Base-by-base conservation (phyloP, 1,284 basidiomycete species). In the Albatrellus sp. region DNA sequence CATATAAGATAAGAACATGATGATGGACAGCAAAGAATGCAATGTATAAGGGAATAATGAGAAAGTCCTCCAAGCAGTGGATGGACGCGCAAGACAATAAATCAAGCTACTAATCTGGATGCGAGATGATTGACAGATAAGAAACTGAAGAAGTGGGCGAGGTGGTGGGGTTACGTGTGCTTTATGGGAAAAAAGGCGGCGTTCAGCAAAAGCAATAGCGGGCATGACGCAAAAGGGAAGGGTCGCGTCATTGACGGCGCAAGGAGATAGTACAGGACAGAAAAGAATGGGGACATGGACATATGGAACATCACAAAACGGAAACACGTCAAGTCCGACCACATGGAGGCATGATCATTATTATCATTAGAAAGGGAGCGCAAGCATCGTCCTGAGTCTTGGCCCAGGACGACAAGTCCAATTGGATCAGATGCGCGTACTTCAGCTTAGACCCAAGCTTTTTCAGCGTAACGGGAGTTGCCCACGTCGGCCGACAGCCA, bases 401-500 rank as follows among this genome's bases (percentile, higher is more conserved):
- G 14, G 13, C 20, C 6, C 7, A 10, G 11, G 28, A 14, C 43
- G 45, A 28, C 43, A 3, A 35, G 16, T 35, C 10, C 34, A 33
- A 10, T n/a, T 33, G n/a, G n/a, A 40, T 28, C 38, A 19, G 36
- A 16, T 36, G 36, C 36, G 44, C 29, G 37, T 48, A 43, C 29
- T 43, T 42, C 5, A 37, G 44, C 39, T 72, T 58, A 79, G 48
- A 67, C 71, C 73, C 76, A 80, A 35, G 72, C 70, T 59, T 78
- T 75, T 55, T 82, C 80, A 48, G 73, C 60, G 44, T 77, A 65
- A 48, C 77, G 75, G 43, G 76, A 70, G 35, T 64, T 63, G 35
- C 75, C 64, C 37, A 71, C 63, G 48, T 80, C 68, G 43, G 84
- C 80, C n/a, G 74, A 71, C 11, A 72, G 66, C 82, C 82, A 86